Percentiles rank a stretch among this genome's conserved stretches.
phyloP scores from a whole-genome alignment of 176 grass and related monocot genomes.

The Oryza glumipatula region DNA sequence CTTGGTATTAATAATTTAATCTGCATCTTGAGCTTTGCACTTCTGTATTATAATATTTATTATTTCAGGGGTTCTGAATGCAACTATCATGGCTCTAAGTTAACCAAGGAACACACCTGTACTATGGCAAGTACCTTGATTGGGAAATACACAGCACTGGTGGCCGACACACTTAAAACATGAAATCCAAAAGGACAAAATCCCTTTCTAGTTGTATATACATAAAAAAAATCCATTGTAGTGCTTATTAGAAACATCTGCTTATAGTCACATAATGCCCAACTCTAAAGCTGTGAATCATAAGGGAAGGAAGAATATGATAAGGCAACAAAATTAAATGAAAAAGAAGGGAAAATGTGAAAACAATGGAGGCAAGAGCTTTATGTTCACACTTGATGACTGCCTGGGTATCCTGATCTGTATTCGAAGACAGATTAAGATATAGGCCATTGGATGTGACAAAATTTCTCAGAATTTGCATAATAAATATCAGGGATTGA shows the following conservation, averaged over 20 bases:
- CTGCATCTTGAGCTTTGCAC: constrained; percentile 26
- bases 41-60: background rate
- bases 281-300: constrained; percentile 29
- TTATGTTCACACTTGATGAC: constrained; percentile 17
- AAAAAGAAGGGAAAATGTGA: background rate
- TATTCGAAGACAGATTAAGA: constrained; percentile 15
- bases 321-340: background rate
- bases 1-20: constrained; percentile 22
- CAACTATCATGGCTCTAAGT: constrained; percentile 7
- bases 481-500: background rate
- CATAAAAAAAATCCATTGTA: constrained; percentile 17
- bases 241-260: constrained; percentile 18
- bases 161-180: constrained; percentile 24
- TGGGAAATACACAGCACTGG: constrained; percentile 14
- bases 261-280: background rate
- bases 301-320: constrained; percentile 24
- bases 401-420: background rate
- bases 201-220: constrained; percentile 28
- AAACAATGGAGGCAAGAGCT: constrained; percentile 1
- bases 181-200: constrained; percentile 24
- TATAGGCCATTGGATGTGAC: background rate
- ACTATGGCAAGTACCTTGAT: constrained; percentile 14
- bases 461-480: background rate
- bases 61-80: background rate
- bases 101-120: constrained; percentile 16